Percentiles rank a stretch among this genome's conserved stretches.
These are phyloP conservation scores for Blastocystis sp. DNA, from an alignment of 352 stramenopile species.

Conservation along the genomic window DNA sequence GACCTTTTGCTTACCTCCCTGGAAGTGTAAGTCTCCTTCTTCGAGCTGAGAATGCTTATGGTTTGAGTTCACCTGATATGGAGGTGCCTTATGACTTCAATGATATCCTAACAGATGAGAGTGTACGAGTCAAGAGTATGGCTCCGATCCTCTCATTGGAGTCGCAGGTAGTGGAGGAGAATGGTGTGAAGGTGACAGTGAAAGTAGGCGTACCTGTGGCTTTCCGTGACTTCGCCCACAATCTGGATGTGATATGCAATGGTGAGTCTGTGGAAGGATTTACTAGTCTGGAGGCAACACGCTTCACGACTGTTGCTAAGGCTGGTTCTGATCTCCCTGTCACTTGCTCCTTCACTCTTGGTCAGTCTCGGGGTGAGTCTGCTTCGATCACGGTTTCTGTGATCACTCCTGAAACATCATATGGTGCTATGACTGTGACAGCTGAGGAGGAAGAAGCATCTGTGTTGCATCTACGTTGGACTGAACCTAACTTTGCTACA, in stretches of 20 bases:
- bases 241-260: slow-evolving; percentile 40
- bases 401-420: neutral
- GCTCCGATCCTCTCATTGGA: neutral
- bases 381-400: neutral
- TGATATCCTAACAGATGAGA: neutral
- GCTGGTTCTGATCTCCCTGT: neutral
- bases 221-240: neutral
- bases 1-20: slow-evolving; percentile 8
- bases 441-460: slow-evolving; percentile 1
- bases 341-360: slow-evolving; percentile 18
- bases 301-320: neutral
- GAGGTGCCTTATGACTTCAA: slow-evolving; percentile 40
- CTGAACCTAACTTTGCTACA: neutral
- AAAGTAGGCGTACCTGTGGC: neutral
- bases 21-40: slow-evolving; percentile 26
- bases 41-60: slow-evolving; percentile 46
- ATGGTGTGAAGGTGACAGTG: slow-evolving; percentile 4
- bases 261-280: neutral
- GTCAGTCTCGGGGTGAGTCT: neutral
- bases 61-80: slow-evolving; percentile 41
- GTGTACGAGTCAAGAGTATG: neutral
- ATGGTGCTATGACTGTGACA: neutral
- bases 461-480: neutral
- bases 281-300: neutral
- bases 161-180: neutral